Percentiles rank a stretch among this genome's conserved stretches.
Evolutionary conservation across 805 yeast genomes (phyloP).

Genomic region (Brettanomyces sp.): DNA sequence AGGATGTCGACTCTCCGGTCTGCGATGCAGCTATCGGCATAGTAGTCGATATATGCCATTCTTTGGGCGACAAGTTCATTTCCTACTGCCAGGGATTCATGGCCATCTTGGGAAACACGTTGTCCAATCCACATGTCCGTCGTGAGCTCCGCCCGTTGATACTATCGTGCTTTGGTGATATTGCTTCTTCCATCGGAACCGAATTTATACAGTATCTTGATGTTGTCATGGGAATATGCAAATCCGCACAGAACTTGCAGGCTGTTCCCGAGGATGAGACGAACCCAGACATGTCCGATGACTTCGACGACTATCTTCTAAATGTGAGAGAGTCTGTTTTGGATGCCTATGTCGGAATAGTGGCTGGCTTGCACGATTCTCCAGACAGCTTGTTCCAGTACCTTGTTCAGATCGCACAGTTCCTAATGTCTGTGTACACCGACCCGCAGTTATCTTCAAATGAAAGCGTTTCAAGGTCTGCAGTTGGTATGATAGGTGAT

Average conservation of each 20-base stretch:
- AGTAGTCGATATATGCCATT: slow-evolving; percentile 88
- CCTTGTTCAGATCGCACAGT: slow-evolving; percentile 60
- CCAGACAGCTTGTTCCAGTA: slow-evolving; percentile 61
- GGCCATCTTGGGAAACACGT: slow-evolving; percentile 68
- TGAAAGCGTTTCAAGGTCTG: slow-evolving; percentile 71
- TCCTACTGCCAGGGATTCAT: slow-evolving; percentile 76
- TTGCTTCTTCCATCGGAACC: slow-evolving; percentile 79
- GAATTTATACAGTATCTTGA: slow-evolving; percentile 68
- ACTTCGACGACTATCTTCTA: slow-evolving; percentile 66
- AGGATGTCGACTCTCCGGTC: slow-evolving; percentile 74
- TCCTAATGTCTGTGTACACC: slow-evolving; percentile 48
- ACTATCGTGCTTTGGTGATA: slow-evolving; percentile 89
- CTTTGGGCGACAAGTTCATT: slow-evolving; percentile 63
- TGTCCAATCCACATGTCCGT: slow-evolving; percentile 58
- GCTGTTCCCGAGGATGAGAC: slow-evolving; percentile 35
- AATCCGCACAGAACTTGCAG: slow-evolving; percentile 50
- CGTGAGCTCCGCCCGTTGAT: slow-evolving; percentile 82
- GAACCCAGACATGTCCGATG: slow-evolving; percentile 33
- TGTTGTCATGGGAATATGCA: slow-evolving; percentile 72
- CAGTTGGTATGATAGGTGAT: slow-evolving; percentile 90
- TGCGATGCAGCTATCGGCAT: slow-evolving; percentile 90
- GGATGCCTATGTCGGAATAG: slow-evolving; percentile 92
- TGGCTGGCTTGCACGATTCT: slow-evolving; percentile 71
- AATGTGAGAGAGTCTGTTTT: slow-evolving; percentile 78
- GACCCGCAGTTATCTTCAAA: slow-evolving; percentile 52